These are phyloP conservation scores for Penicillium coprophilum DNA, from an alignment of 495 filamentous ascomycete species.

Conservation along the genomic window DNA sequence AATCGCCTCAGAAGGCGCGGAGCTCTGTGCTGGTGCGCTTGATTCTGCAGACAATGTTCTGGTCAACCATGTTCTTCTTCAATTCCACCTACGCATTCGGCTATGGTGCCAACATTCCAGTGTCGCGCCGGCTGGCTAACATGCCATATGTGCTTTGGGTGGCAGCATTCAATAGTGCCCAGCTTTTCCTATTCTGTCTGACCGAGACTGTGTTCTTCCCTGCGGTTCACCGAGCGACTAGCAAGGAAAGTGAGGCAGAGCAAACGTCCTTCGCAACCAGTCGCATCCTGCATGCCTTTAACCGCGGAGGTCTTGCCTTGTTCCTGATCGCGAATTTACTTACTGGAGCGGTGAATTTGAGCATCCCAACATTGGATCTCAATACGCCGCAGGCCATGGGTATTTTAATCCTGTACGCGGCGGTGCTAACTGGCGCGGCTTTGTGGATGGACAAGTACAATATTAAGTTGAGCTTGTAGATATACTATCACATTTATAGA, in stretches of 20 bases:
- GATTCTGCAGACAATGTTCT: constrained; percentile 58
- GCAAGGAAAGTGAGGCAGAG: constrained; percentile 49
- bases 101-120: constrained; percentile 58
- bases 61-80: constrained; percentile 65
- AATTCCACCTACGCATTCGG: constrained; percentile 68
- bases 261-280: constrained; percentile 72
- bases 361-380: constrained; percentile 73
- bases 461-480: constrained; percentile 67
- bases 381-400: constrained; percentile 62
- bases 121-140: constrained; percentile 89
- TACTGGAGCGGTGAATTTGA: constrained; percentile 86
- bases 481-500: constrained; percentile 3
- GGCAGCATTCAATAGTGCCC: constrained; percentile 76
- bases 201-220: constrained; percentile 80
- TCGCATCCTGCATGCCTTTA: constrained; percentile 74
- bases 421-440: constrained; percentile 63
- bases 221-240: constrained; percentile 55
- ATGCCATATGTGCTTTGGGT: constrained; percentile 94
- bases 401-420: constrained; percentile 71
- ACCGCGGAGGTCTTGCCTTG: constrained; percentile 80
- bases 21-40: constrained; percentile 60
- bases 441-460: constrained; percentile 68
- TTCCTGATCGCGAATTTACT: constrained; percentile 88
- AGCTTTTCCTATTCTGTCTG: constrained; percentile 73
- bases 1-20: constrained; percentile 40